phyloP scores from a whole-genome alignment of 345 rosid genomes.

The Dipteronia dyeriana region DNA sequence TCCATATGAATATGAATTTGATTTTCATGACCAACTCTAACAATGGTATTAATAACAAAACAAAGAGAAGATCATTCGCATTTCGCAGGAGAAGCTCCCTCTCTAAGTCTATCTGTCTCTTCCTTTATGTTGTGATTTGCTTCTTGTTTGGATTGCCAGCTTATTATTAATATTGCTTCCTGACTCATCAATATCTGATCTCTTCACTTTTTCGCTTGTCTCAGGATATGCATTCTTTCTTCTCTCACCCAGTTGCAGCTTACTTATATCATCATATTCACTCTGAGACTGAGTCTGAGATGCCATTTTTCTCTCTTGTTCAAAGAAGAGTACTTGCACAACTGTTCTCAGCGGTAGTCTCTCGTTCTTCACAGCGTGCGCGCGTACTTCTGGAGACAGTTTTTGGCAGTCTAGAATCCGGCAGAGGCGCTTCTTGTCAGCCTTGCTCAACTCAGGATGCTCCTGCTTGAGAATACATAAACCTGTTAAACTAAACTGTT shows the following conservation, averaged over 20 bases:
- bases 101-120: constrained; percentile 35
- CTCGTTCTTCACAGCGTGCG: constrained; percentile 94
- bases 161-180: constrained; percentile 15
- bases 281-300: background rate
- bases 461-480: constrained; percentile 40
- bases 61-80: too few species aligned
- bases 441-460: constrained; percentile 84
- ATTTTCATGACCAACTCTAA: too few species aligned
- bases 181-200: constrained; percentile 29
- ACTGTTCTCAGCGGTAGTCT: constrained; percentile 91
- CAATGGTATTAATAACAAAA: too few species aligned
- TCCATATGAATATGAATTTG: background rate
- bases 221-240: constrained; percentile 21
- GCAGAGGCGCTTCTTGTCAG: constrained; percentile 80
- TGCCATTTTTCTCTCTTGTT: constrained; percentile 55
- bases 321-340: constrained; percentile 90
- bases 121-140: constrained; percentile 38
- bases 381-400: constrained; percentile 77
- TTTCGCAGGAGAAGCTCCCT: background rate
- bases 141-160: constrained; percentile 26
- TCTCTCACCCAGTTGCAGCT: constrained; percentile 32
- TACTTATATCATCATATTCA: constrained; percentile 18
- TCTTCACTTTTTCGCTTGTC: constrained; percentile 36
- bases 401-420: constrained; percentile 89
- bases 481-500: too few species aligned